A percentile compares a stretch with the other conserved stretches of the same genome.
Conservation (phyloP, 164 flowering plant species). For the Warburgia ugandensis region DNA sequence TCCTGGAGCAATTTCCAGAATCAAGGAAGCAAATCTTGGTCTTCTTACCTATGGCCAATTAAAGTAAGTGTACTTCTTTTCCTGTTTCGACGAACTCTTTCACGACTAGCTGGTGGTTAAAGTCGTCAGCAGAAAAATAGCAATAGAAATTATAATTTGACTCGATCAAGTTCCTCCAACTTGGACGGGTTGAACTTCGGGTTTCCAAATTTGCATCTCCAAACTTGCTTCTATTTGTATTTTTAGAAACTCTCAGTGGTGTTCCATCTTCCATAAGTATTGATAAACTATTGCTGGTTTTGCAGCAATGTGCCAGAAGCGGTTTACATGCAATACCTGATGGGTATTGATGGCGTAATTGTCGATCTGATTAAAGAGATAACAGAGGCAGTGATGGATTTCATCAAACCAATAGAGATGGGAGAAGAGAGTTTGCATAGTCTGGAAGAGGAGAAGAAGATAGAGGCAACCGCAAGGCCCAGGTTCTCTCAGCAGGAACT, state of each 20-base stretch:
- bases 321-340: conserved; percentile 82
- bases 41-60: conserved; percentile 78
- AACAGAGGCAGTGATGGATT: conserved; percentile 42
- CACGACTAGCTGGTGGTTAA: not conserved
- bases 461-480: conserved; percentile 12
- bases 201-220: too few relatives aligned
- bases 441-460: conserved; percentile 18
- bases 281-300: too few relatives aligned
- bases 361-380: conserved; percentile 80
- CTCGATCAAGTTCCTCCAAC: too few relatives aligned
- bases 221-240: not conserved
- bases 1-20: conserved; percentile 59
- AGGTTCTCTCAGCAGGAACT: conserved; percentile 62
- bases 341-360: conserved; percentile 94
- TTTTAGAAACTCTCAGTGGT: not conserved
- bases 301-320: conserved; percentile 84
- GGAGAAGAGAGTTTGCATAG: conserved; percentile 10
- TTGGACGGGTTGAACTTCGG: too few relatives aligned
- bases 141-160: too few relatives aligned
- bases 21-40: conserved; percentile 66
- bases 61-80: conserved; percentile 40
- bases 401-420: conserved; percentile 32
- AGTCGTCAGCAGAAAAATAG: too few relatives aligned
- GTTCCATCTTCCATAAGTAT: not conserved
- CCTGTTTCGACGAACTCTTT: not conserved